Evolutionary conservation across 495 filamentous ascomycete genomes (phyloP).

Genomic region (Pseudevernia furfuracea): DNA sequence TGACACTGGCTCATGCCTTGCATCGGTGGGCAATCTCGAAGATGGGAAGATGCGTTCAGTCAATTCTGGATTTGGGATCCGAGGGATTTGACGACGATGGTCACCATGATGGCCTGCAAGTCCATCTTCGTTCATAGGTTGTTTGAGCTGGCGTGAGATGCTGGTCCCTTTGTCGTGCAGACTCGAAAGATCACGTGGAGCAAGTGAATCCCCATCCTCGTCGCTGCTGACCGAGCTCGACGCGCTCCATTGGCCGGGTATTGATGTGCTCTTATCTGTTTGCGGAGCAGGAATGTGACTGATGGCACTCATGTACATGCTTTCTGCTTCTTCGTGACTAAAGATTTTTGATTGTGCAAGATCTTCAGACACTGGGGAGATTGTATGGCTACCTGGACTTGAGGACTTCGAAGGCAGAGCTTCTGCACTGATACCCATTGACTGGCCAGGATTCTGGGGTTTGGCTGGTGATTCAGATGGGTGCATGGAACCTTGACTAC

Average conservation of each 20-base stretch:
- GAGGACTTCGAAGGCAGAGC: slow-evolving; percentile 9
- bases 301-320: slow-evolving; percentile 86
- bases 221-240: slow-evolving; percentile 13
- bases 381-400: slow-evolving; percentile 4
- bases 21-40: background rate
- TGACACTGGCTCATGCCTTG: background rate
- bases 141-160: background rate
- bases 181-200: background rate
- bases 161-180: background rate
- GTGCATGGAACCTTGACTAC: background rate
- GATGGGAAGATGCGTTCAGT: background rate
- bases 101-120: background rate
- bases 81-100: background rate
- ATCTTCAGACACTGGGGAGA: slow-evolving; percentile 35
- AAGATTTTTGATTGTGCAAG: slow-evolving; percentile 71
- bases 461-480: slow-evolving; percentile 20
- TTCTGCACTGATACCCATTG: background rate
- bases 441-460: background rate
- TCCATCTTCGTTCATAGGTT: background rate
- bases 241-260: slow-evolving; percentile 13
- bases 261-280: slow-evolving; percentile 25
- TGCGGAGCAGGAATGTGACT: slow-evolving; percentile 39
- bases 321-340: slow-evolving; percentile 85
- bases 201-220: background rate
- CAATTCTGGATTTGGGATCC: background rate